Percentiles rank a stretch among this genome's conserved stretches.
Evolutionary conservation across 495 filamentous ascomycete genomes (phyloP).

Genomic region (Trichoderma gamsii): DNA sequence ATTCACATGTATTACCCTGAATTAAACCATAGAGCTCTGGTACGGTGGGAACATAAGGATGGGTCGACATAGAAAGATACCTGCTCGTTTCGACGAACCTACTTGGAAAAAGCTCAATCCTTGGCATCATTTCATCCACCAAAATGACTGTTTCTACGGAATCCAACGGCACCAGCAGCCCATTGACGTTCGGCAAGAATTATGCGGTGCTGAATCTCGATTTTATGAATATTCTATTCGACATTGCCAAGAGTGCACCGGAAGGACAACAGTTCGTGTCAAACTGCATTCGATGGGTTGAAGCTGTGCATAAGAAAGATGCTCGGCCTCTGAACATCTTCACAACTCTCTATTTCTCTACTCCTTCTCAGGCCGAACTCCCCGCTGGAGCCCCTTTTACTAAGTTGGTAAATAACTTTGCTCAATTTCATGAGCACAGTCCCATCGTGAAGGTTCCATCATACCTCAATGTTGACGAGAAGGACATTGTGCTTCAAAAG

Average conservation of each 20-base stretch:
- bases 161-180: constrained; percentile 18
- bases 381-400: constrained; percentile 30
- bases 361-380: constrained; percentile 28
- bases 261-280: constrained; percentile 29
- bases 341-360: constrained; percentile 34
- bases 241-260: constrained; percentile 25
- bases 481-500: constrained; percentile 38
- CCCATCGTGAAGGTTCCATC: constrained; percentile 27
- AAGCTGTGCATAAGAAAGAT: constrained; percentile 32
- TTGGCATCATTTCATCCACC: neutral
- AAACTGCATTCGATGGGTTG: constrained; percentile 31
- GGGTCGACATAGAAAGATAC: no score
- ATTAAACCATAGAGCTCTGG: no score
- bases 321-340: constrained; percentile 36
- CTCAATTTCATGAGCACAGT: constrained; percentile 20
- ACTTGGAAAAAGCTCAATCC: no score
- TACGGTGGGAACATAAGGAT: no score
- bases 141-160: neutral
- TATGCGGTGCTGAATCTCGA: constrained; percentile 44
- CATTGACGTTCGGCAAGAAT: constrained; percentile 29
- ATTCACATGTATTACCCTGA: neutral
- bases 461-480: constrained; percentile 27
- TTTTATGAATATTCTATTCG: constrained; percentile 36
- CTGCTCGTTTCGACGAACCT: no score
- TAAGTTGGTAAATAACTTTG: constrained; percentile 25